Evolutionary conservation across 805 yeast species (phyloP), one percentile per base, ranked within the genome.

Genomic region (Ogataea paradorogensis): DNA sequence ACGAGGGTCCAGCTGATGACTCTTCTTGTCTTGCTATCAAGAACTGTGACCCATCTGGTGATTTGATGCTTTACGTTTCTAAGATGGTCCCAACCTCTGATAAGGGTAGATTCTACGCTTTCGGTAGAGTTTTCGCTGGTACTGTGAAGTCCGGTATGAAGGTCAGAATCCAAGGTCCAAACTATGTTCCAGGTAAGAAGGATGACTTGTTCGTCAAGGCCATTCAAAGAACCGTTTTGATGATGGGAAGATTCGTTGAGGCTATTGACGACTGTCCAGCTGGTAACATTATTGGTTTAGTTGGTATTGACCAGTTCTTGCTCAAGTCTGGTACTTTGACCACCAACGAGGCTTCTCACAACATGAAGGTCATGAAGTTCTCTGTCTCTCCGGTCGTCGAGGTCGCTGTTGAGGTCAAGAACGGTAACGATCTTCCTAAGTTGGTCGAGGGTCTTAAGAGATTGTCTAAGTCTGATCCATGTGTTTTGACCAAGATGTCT

Each of bases 51-150:
- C 96, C 98, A 67, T 83, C 73, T 66, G 96, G 95, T 63, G 98
- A 91, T 69, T 84, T 91, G 68, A 91, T 91, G 99, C 82, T 91
- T 69, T 91, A 91, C 89, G 93, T 91, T 67, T 93, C 98, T 76
- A 91, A 91, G 96, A 91, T 91, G 99, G 98, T 91, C 61, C 99
- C 99, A 75, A 91, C 99, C 70, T 91, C 98, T 62, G 99, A 91
- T 76, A 93, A 91, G 82, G 99, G 99, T 83, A 89, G 99, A 80
- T 91, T 91, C 95, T 91, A 89, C 84, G 99, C 99, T 68, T 93
- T 91, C 79, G 99, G 99, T 76, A 93, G 99, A 82, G 98, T 91
- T 70, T 91, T 91, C 80, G 86, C 98, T 62, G 99, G 99, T 89
- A 91, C 98, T 66, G 97, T 93, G 66, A 86, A 76, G 72, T 87